These are phyloP conservation scores for Pseudocercospora eumusae DNA, from an alignment of 2,329 filamentous ascomycete genomes.

Conservation along the genomic window DNA sequence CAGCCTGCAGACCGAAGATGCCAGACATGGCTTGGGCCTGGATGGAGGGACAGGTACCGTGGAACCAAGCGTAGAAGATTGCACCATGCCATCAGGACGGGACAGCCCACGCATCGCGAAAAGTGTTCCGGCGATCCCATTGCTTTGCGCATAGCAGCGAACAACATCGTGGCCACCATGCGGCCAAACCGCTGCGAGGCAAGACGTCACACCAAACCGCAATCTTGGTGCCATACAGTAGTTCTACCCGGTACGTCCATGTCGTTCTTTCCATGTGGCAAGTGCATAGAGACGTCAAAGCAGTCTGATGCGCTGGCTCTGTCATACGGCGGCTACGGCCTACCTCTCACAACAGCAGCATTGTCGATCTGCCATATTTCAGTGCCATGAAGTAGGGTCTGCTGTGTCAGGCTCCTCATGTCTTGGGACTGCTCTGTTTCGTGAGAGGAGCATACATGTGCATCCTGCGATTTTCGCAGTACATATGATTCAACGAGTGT, in stretches of 20 bases:
- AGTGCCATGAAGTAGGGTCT: not conserved
- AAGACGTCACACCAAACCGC: not conserved
- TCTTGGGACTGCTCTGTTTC: not conserved
- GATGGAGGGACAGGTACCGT: not conserved
- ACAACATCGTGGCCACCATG: slow-evolving; percentile 1
- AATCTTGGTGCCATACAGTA: not conserved
- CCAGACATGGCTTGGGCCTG: slow-evolving; percentile 8
- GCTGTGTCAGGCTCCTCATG: slow-evolving; percentile 1
- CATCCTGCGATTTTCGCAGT: not conserved
- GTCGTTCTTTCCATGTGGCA: slow-evolving; percentile 6
- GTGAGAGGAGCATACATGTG: not conserved
- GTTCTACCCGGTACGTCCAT: not conserved
- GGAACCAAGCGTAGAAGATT: slow-evolving; percentile 3
- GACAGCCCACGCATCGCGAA: not conserved
- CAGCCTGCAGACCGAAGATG: slow-evolving; percentile 5
- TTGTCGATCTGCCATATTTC: not conserved
- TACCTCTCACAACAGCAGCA: slow-evolving; percentile 5
- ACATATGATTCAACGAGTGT: not conserved
- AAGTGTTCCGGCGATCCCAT: slow-evolving; percentile 3
- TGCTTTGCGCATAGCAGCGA: not conserved
- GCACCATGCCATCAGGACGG: not conserved
- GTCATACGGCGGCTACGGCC: slow-evolving; percentile 2
- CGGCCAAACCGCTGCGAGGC: not conserved
- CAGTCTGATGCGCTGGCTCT: slow-evolving; percentile 4
- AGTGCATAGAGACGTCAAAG: slow-evolving; percentile 3